Base-by-base conservation (phyloP, 2,329 filamentous ascomycete species). In the Microthyrium microscopicum region DNA sequence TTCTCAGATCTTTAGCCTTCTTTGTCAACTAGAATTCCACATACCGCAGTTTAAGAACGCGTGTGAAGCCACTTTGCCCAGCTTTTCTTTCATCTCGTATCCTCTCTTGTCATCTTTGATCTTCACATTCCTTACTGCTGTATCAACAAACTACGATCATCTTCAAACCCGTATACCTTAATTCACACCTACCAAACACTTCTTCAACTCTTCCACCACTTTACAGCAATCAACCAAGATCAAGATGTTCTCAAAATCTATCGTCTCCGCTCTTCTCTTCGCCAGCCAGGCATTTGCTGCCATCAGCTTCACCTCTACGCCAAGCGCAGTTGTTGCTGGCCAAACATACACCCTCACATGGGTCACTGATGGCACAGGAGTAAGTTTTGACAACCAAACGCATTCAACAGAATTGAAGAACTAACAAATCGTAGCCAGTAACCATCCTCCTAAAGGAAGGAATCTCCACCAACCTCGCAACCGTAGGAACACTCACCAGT, bases 361-460 rank as follows among this genome's bases (percentile, higher is more conserved):
- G 61, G 46, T 40, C 8, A 59, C 61, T 36, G 57, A 55, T 29
- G 52, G 56, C 35, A 42, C 43, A 38, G 40, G 43, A 9, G 45
- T 47, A 38, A 15, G 41, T 22, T 11, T 36, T 20, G 15, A 3
- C 20, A 16, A 42, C 28, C 33, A 34, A 13, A 25, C 29, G 16
- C 11, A 21, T 16, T 26, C 8, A 28, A 26, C 5, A 8, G 13
- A 18, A n/a, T 15, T 21, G 15, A 31, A 33, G 6, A 30, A 33
- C 43, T 51, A 34, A 46, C 21, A 29, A 13, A 20, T 5, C 35
- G 12, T 26, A 17, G 37, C 12, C 35, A 64, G 64, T 66, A 24
- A 70, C 62, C 26, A 62, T 76, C 42, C 61, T 60, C 35, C 58
- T 76, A 27, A 60, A 65, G 41, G 58, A 68, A 51, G 71, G 71